Evolutionary conservation across 352 stramenopile species (phyloP).

Genomic region (Phytopythium montanum): DNA sequence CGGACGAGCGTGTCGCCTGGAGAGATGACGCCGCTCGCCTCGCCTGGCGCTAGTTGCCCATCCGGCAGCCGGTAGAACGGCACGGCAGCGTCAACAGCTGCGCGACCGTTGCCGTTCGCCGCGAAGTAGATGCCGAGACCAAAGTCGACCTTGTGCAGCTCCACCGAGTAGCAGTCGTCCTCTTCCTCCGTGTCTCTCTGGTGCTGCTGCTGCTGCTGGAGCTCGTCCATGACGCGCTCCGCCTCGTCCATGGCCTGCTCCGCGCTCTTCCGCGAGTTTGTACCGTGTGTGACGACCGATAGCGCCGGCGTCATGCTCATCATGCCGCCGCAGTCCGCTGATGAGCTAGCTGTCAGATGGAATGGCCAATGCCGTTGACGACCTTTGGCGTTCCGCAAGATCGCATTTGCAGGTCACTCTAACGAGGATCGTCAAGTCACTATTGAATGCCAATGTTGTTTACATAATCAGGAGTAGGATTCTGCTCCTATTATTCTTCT

Average conservation of each 20-base stretch:
- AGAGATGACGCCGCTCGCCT: constrained; percentile 45
- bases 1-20: constrained; percentile 44
- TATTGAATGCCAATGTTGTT: too few species aligned
- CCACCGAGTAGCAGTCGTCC: constrained; percentile 31
- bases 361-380: not conserved
- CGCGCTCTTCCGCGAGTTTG: not conserved
- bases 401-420: not conserved
- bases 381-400: not conserved
- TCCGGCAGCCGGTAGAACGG: constrained; percentile 71
- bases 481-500: too few species aligned
- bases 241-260: not conserved
- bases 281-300: not conserved
- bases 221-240: not conserved
- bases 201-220: not conserved
- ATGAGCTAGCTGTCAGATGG: too few species aligned
- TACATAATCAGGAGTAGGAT: too few species aligned
- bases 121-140: constrained; percentile 77
- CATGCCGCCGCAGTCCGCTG: not conserved
- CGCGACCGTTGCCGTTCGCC: constrained; percentile 16
- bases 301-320: not conserved
- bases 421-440: not conserved
- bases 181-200: not conserved
- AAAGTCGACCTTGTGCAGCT: constrained; percentile 50
- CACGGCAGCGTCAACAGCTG: constrained; percentile 50
- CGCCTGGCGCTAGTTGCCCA: constrained; percentile 41